Percentiles rank a stretch among this genome's conserved stretches.
Conservation (phyloP, 2,329 filamentous ascomycete species). For the Fusarium solani-melongenae region DNA sequence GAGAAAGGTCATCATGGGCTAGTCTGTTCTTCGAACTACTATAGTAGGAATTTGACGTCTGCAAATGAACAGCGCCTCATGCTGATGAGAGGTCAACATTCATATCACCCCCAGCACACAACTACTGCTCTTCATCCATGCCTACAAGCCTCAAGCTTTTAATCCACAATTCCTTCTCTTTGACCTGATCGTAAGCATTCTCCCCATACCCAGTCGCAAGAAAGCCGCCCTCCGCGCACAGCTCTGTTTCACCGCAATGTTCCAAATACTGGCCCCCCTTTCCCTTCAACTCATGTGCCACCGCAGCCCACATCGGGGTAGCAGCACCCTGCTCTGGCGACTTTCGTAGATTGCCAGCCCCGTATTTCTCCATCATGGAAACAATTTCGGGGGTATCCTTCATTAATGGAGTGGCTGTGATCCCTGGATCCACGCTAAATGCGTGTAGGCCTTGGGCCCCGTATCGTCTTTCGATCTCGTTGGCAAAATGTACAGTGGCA, state of each 20-base stretch:
- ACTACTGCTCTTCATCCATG: neutral
- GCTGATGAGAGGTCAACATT: too few relatives aligned
- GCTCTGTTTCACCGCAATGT: neutral
- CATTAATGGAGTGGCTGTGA: neutral
- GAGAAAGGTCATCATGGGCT: constrained; percentile 53
- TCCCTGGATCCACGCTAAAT: constrained; percentile 2
- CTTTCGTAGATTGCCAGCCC: neutral
- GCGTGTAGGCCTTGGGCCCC: neutral
- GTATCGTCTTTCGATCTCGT: neutral
- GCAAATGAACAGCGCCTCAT: too few relatives aligned
- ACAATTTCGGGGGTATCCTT: neutral
- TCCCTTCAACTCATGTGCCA: neutral
- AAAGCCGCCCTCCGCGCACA: neutral
- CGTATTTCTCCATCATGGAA: neutral
- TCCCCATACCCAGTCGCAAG: neutral
- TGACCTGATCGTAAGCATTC: neutral
- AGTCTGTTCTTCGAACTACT: too few relatives aligned
- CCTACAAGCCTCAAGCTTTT: neutral
- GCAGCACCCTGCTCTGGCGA: neutral
- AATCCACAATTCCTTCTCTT: neutral
- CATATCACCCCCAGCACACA: neutral
- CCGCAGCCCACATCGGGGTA: neutral
- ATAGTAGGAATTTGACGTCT: too few relatives aligned
- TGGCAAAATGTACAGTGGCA: neutral
- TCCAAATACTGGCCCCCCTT: neutral